Base-by-base conservation (phyloP, 495 filamentous ascomycete genomes). In the Hamigera avellanea region DNA sequence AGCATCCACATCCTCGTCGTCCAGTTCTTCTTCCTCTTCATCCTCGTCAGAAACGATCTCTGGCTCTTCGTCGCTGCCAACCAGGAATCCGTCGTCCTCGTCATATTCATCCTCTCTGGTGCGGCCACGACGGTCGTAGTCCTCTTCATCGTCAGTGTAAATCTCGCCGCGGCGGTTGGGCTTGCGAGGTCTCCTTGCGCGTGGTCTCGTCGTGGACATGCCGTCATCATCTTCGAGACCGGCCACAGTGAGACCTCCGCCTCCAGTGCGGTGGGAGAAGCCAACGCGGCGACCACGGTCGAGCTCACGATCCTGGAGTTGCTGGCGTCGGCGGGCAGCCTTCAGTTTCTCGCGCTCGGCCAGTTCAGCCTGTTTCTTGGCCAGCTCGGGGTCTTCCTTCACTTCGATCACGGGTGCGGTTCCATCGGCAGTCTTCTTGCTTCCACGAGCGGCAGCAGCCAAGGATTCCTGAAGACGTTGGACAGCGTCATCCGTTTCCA, bases 91-190 rank as follows among this genome's bases (percentile, higher is more conserved):
- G 45, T 87, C 82, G 16, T 84, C 80, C 49, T 79, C 73, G 42
- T 86, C 81, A 48, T 87, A 95, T 52, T 89, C 83, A 49, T 95
- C 86, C 43, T 84, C 74, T 14, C 72, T 69, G 13, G 69, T 71
- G 16, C 69, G 63, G 2, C 76, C 74, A 27, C 77, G 66, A 25
- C 75, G 72, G 1, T 68, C 63, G 39, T 78, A 76, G 17, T 94
- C 82, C 1, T 71, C 56, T 41, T 72, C 59, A 19, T 73, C 62
- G 41, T 77, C 62, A n/a, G 68, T 58, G 54, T 70, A 63, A 38
- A 76, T 66, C 44, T 74, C 70, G 36, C 71, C 60, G 17, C 70
- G 56, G 40, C 66, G 53, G 48, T 71, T 62, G 19, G 63, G 36
- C 32, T 54, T 53, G 30, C 66, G 59, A 27, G 62, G 46, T 37